These are phyloP conservation scores for Exobasidium rhododendri DNA, from an alignment of 1,284 basidiomycete genomes.

Conservation along the genomic window DNA sequence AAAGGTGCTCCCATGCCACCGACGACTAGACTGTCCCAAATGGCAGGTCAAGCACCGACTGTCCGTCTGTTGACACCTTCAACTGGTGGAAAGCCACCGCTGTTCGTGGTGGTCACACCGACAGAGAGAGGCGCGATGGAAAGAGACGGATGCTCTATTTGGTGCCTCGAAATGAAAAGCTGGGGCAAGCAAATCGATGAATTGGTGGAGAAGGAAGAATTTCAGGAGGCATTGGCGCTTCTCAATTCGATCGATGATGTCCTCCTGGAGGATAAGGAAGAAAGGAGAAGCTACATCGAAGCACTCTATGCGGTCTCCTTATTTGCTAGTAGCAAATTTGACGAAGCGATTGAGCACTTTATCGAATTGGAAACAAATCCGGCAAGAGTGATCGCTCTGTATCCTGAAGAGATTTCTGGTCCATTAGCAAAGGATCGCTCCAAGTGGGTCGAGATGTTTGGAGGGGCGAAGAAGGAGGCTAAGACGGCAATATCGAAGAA, in stretches of 20 bases:
- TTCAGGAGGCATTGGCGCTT: conserved; percentile 75
- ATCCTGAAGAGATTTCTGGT: conserved; percentile 76
- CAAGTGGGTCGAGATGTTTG: conserved; percentile 81
- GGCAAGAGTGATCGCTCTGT: conserved; percentile 86
- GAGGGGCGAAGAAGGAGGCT: conserved; percentile 54
- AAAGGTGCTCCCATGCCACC: conserved; percentile 4
- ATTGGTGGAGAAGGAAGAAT: conserved; percentile 69
- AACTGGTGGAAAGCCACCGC: conserved; percentile 25
- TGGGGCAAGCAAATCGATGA: conserved; percentile 83
- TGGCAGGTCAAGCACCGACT: conserved; percentile 19
- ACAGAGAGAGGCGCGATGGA: conserved; percentile 28
- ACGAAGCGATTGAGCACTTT: conserved; percentile 80
- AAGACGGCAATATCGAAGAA: neutral
- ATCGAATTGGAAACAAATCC: conserved; percentile 85
- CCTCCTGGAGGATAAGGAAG: conserved; percentile 18
- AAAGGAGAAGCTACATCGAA: conserved; percentile 56
- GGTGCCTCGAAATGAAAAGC: conserved; percentile 69
- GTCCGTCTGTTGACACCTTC: conserved; percentile 32
- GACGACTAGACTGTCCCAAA: neutral
- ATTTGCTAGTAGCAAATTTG: conserved; percentile 68
- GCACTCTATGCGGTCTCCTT: conserved; percentile 67
- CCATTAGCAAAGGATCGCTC: conserved; percentile 67
- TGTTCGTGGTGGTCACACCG: conserved; percentile 31
- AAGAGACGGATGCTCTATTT: conserved; percentile 66
- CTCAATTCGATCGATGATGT: conserved; percentile 68